Evolutionary conservation across 495 filamentous ascomycete species (phyloP), one percentile per base, ranked within the genome.

Genomic region (Podospora australis): DNA sequence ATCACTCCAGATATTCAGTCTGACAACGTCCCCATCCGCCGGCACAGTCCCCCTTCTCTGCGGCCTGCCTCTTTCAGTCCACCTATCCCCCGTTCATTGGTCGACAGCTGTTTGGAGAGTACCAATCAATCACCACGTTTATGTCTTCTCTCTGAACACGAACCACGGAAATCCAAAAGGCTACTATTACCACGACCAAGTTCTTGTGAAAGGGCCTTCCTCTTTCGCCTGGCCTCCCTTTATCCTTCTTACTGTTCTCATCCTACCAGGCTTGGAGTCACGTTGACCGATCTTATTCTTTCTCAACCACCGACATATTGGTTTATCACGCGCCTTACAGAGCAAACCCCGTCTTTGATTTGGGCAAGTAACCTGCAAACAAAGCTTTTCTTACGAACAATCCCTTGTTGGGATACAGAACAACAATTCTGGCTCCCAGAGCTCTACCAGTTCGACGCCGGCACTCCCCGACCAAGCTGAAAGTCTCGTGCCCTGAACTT

Each of bases 51-150:
- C 61, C 54, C 44, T 60, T 55, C 30, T 61, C 55, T 57, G 50
- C 52, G 56, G 52, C 50, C 47, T 45, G 46, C 46, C 56, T 57
- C 60, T 55, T 58, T 56, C 4, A 58, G 47, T 52, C 58, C 49
- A 49, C 48, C 51, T 54, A 54, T 56, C 49, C 50, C 53, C 44
- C 58, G 39, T 66, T 62, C 54, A 73, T 73, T 73, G 70, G 70
- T 56, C 48, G 51, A 49, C 46, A 49, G 32, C 44, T 57, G 48
- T 54, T 56, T 24, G n/a, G 30, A 20, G 53, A 36, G 45, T 34
- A 56, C 70, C 70, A 73, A 73, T 73, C 70, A n/a, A n/a, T n/a
- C n/a, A n/a, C n/a, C n/a, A 71, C 67, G 63, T 65, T 59, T 48
- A 63, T 57, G 59, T 14, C 52, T 59, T 46, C 54, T 54, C 34